Base-by-base conservation (phyloP, 106 monocot genomes). In the Acorus calamus region DNA sequence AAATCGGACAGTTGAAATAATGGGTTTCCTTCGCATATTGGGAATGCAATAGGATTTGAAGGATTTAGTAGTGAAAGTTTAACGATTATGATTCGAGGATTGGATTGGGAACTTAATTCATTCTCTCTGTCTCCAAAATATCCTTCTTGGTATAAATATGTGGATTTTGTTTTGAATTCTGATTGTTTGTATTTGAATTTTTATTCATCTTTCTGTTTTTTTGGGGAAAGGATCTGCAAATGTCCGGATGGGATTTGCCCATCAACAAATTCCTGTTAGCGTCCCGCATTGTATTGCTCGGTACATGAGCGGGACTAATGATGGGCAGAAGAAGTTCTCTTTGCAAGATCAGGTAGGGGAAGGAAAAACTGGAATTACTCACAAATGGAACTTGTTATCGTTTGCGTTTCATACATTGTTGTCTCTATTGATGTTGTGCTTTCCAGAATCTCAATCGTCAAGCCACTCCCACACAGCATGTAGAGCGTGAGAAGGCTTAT, bases 211-310 rank as follows among this genome's bases (percentile, higher is more conserved):
- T 7, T 58, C 57, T 28, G 28, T 28, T 28, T 28, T 54, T 71
- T 6, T 8, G 6, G 8, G 62, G 8, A 4, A 43, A 96, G 96
- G 96, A 62, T 98, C 91, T 44, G 85, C 83, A 14, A 91, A 98
- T 81, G 83, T 98, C 50, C 76, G 87, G 59, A 81, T 98, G 11
- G 96, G 96, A 10, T 77, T 91, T 59, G 96, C 96, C 46, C 72
- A 79, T 64, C 88, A 98, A 44, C 71, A 84, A 8, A 76, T 75
- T 8, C 96, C 96, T 11, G 79, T 87, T 67, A 88, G 57, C 47
- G 48, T 98, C 9, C 87, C 91, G 2, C 91, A 98, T 44, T 98
- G 96, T 63, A 85, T 98, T 43, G 91, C 96, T 44, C 73, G 91
- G 53, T 73, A 60, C 66, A 60, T 85, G 11, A 83, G 66, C 50